Evolutionary conservation across 441 rosid genomes (phyloP), one percentile per base, ranked within the genome.

Genomic region (Capsella rubella): DNA sequence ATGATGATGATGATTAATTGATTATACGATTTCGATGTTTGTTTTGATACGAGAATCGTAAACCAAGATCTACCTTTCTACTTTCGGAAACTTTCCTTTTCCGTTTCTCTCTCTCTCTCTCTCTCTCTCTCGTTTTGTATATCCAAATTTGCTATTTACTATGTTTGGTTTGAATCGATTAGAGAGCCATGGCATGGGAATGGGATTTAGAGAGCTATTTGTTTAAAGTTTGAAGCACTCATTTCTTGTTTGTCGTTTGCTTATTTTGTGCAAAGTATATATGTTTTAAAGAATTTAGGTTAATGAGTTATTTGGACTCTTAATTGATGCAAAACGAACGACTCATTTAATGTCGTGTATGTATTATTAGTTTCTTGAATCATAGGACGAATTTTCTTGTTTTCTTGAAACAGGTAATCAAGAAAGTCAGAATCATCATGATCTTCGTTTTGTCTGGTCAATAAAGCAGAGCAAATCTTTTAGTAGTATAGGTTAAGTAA

Each of bases 91-190:
- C 3, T 5, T 8, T 12, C 3, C 0, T 0, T 31, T 42, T 2
- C 37, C 47, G 15, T 42, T 27, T 7, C 54, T 35, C 1, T 70
- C 8, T 47, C 13, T 35, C 49, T 1, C 32, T 29, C 5, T 29
- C 1, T 32, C 35, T 34, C 4, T 70, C 9, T 47, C 14, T 37
- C 25, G 25, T 15, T 16, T 47, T 8, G 0, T 62, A n/a, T 42
- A 35, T 10, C 49, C 29, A 37, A 2, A n/a, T 47, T 35, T 35
- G 57, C 14, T 7, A 2, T 59, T 42, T 25, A 46, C 77, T 10
- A 37, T 64, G 72, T 56, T 65, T 57, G 66, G 66, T 65, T 57
- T 65, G 53, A 14, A 37, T 65, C 27, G 43, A 64, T 54, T 34
- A 9, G 49, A 57, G 56, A 72, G 64, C 61, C 75, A 53, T 53